phyloP scores from a whole-genome alignment of 495 filamentous ascomycete species.

The Parathielavia hyrcaniae region DNA sequence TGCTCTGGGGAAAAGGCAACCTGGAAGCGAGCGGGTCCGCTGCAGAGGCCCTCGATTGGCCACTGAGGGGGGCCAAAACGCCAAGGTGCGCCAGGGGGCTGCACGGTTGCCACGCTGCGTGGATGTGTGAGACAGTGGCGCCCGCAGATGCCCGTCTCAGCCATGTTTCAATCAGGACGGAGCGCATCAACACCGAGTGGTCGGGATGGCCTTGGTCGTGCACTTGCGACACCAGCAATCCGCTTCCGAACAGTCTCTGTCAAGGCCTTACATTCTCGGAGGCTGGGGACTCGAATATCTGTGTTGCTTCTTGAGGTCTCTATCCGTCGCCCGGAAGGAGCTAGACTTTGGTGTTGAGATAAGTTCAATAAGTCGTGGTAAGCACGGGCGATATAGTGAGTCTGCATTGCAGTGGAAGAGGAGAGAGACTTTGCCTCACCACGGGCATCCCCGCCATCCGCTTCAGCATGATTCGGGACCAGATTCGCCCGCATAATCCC shows the following conservation, averaged over 20 bases:
- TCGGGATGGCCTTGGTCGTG: conserved; percentile 12
- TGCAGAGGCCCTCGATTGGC: conserved; percentile 12
- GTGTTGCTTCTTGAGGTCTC: too few species aligned
- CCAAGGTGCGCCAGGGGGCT: conserved; percentile 22
- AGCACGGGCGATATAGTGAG: too few species aligned
- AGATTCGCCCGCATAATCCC: conserved; percentile 1
- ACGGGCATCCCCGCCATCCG: conserved; percentile 3
- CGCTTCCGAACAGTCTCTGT: conserved; percentile 17
- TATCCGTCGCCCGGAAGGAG: too few species aligned
- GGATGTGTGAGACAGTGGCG: conserved; percentile 31
- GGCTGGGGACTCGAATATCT: too few species aligned
- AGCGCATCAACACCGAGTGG: conserved; percentile 21
- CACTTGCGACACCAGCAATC: conserved; percentile 21
- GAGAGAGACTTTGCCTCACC: conserved; percentile 2
- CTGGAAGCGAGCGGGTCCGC: neutral
- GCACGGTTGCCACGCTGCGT: conserved; percentile 13
- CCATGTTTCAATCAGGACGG: conserved; percentile 33
- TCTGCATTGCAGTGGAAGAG: neutral
- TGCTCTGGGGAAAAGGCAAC: conserved; percentile 4
- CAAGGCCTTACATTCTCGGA: too few species aligned
- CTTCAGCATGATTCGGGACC: neutral
- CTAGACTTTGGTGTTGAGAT: too few species aligned
- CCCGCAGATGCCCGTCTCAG: conserved; percentile 30
- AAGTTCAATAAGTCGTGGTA: too few species aligned
- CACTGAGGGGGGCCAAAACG: conserved; percentile 20